Percentiles rank a stretch among this genome's conserved stretches.
Conservation (phyloP, 371 early-diverging fungal genomes). For the Mortierella sp. region DNA sequence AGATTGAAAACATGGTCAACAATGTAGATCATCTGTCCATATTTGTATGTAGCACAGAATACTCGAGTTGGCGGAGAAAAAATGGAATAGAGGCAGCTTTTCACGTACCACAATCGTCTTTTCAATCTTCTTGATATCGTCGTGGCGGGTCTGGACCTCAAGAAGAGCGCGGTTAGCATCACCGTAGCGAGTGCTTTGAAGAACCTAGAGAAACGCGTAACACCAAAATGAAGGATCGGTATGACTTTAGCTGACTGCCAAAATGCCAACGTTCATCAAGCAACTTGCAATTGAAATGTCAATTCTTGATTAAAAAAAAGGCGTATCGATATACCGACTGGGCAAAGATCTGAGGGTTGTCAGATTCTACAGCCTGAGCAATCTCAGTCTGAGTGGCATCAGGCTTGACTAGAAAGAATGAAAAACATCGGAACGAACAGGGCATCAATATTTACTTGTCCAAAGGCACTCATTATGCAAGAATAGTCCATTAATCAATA, state of each 20-base stretch:
- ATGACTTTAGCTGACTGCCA: not conserved
- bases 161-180: constrained; percentile 85
- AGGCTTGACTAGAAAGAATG: constrained; percentile 77
- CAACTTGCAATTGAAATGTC: not conserved
- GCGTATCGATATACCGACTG: constrained; percentile 72
- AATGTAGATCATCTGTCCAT: not conserved
- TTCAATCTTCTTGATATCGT: constrained; percentile 91
- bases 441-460: not conserved
- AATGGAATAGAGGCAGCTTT: not conserved
- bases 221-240: too few species aligned
- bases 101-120: constrained; percentile 79
- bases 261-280: not conserved
- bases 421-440: not conserved
- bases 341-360: constrained; percentile 86
- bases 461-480: not conserved
- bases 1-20: not conserved
- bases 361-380: constrained; percentile 80
- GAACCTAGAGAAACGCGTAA: constrained; percentile 61
- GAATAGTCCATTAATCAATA: too few species aligned
- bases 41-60: not conserved
- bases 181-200: constrained; percentile 80
- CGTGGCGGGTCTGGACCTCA: constrained; percentile 90
- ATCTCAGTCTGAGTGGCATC: constrained; percentile 88
- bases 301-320: not conserved
- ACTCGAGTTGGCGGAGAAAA: not conserved